Base-by-base conservation (phyloP, 352 stramenopile genomes). In the Phytophthora pini region DNA sequence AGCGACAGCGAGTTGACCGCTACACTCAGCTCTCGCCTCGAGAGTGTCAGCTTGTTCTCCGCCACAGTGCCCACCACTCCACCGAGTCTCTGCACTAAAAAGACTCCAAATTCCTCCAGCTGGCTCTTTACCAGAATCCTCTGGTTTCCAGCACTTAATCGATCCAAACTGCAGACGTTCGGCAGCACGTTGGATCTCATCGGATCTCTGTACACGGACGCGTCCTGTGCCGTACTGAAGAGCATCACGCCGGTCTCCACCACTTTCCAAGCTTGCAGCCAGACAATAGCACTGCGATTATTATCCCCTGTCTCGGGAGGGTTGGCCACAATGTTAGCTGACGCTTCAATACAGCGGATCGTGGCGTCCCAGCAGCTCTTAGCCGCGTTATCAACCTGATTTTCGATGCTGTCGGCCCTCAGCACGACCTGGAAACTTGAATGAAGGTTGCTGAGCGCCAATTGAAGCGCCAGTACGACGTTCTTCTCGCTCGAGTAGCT, bases 401-500 rank as follows among this genome's bases (percentile, higher is more conserved):
- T 57, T 38, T 68, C 59, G 0, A 45, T 51, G 3, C 41, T 51
- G 9, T 79, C 47, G 15, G 65, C 72, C 2, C 38, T 26, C 3
- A 75, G 13, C 10, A 77, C 74, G 10, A 72, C 40, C 52, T 81
- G 60, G 57, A 90, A 89, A 27, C 72, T 80, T 38, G 77, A 50
- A 13, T 79, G 70, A 9, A 89, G 59, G 5, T 38, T 64, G 6
- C 40, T 20, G 20, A 80, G 79, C 31, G 71, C 74, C 48, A 84
- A 36, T 38, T 89, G 80, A 34, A 94, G 71, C 45, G 82, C 76
- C 38, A 74, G 50, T 32, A 79, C 45, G 48, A 83, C 80, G 69
- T 91, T 92, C 74, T 90, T 89, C 65, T 92, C 86, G 32, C 56
- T 92, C 27, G 82, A 87, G 65, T 82, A 87, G 68, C 80, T 84